Percentiles rank a stretch among this genome's conserved stretches.
phyloP scores from a whole-genome alignment of 2,329 filamentous ascomycete genomes.

The Zymoseptoria crescenta region DNA sequence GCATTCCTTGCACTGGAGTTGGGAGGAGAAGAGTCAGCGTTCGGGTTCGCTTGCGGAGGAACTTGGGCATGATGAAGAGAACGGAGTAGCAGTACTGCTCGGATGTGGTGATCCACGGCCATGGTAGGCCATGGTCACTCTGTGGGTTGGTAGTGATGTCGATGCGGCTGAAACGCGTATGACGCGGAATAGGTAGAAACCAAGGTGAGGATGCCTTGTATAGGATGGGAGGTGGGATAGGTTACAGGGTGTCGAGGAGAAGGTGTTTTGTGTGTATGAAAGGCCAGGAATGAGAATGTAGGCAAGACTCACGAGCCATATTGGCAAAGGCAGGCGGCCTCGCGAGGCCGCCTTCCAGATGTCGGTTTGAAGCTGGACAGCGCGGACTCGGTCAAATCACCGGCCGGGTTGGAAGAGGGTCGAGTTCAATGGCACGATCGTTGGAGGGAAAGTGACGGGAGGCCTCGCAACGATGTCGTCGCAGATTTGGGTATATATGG shows the following conservation, averaged over 20 bases:
- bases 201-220: not conserved
- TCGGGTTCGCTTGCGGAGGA: constrained; percentile 6
- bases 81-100: constrained; percentile 3
- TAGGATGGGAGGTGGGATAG: not conserved
- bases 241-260: not conserved
- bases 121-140: not conserved
- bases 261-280: not conserved
- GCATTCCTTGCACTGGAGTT: constrained; percentile 47
- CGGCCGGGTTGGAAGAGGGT: too few relatives aligned
- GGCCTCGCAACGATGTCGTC: not conserved
- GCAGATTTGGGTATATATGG: not conserved
- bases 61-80: constrained; percentile 9
- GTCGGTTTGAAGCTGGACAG: constrained; percentile 2
- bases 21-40: constrained; percentile 13
- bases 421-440: not conserved
- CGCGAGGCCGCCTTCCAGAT: constrained; percentile 8
- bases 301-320: constrained; percentile 13
- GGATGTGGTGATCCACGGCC: constrained; percentile 1
- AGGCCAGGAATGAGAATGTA: not conserved
- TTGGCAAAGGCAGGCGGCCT: constrained; percentile 4
- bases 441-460: not conserved
- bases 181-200: constrained; percentile 3
- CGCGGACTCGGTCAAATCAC: not conserved
- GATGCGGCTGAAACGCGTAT: not conserved
- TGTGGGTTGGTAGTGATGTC: not conserved